Conservation (phyloP, 139 green algal species). For the Picochlorum costavermella region DNA sequence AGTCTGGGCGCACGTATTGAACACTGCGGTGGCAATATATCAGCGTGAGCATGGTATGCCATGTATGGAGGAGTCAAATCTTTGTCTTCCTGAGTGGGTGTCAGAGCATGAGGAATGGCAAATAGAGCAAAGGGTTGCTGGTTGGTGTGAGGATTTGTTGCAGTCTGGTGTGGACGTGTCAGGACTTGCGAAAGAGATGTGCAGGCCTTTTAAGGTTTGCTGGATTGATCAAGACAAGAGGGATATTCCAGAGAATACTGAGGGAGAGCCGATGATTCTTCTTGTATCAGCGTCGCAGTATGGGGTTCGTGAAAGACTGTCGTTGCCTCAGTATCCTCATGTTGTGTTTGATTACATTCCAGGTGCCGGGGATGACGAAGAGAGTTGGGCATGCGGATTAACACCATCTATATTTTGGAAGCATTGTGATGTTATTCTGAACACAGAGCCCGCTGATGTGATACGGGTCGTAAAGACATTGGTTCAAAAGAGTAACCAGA, state of each 20-base stretch:
- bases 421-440: slow-evolving; percentile 42
- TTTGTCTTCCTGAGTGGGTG: slow-evolving; percentile 87
- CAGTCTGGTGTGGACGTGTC: slow-evolving; percentile 30
- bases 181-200: slow-evolving; percentile 31
- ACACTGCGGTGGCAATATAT: slow-evolving; percentile 48
- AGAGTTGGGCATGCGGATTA: slow-evolving; percentile 81
- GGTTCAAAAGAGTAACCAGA: slow-evolving; percentile 18
- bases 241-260: slow-evolving; percentile 6
- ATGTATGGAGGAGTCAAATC: not conserved
- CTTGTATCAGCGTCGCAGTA: slow-evolving; percentile 51
- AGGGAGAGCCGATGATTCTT: slow-evolving; percentile 5
- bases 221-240: slow-evolving; percentile 70
- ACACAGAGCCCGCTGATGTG: slow-evolving; percentile 37
- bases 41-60: slow-evolving; percentile 9
- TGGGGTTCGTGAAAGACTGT: slow-evolving; percentile 35
- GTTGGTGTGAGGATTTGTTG: slow-evolving; percentile 62
- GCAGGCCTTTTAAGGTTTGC: slow-evolving; percentile 83
- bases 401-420: slow-evolving; percentile 65
- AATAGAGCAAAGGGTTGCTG: slow-evolving; percentile 63
- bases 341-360: slow-evolving; percentile 59
- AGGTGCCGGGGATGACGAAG: slow-evolving; percentile 92
- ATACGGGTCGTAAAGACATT: slow-evolving; percentile 29
- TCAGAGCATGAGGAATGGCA: slow-evolving; percentile 52
- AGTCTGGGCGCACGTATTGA: slow-evolving; percentile 86
- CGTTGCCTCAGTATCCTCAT: not conserved